Conservation (phyloP, 805 yeast genomes). For the Saccharomycopsis oosterbeekiorum region DNA sequence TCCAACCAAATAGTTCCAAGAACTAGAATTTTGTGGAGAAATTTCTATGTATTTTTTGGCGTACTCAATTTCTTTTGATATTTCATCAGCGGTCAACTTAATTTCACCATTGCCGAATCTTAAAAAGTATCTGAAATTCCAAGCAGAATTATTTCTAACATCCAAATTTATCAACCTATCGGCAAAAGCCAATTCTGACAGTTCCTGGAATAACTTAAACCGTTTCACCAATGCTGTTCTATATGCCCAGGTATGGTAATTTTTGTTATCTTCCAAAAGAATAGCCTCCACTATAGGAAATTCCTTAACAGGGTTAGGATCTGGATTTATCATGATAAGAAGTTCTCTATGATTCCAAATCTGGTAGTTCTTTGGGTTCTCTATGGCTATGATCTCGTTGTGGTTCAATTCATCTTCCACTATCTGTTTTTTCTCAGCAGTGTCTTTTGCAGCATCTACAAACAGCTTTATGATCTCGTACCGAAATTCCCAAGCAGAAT, state of each 20-base stretch:
- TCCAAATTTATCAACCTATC: conserved; percentile 45
- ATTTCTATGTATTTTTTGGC: conserved; percentile 37
- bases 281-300: conserved; percentile 54
- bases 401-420: conserved; percentile 55
- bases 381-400: conserved; percentile 67
- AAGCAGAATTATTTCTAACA: conserved; percentile 82
- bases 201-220: conserved; percentile 37
- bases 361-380: conserved; percentile 85
- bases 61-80: conserved; percentile 44
- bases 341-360: conserved; percentile 91
- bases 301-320: conserved; percentile 45
- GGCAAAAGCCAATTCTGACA: conserved; percentile 43
- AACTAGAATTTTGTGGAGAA: conserved; percentile 74
- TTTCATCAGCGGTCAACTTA: conserved; percentile 17
- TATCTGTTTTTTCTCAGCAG: conserved; percentile 20
- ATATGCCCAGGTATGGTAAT: conserved; percentile 95
- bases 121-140: conserved; percentile 75
- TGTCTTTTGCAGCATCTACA: conserved; percentile 11
- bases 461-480: conserved; percentile 38
- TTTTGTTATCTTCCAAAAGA: conserved; percentile 73
- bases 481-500: conserved; percentile 78
- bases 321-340: conserved; percentile 32
- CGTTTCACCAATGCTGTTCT: conserved; percentile 69
- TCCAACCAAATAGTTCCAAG: conserved; percentile 79
- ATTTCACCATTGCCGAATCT: conserved; percentile 21